These are phyloP conservation scores for Coemansia sp. DNA, from an alignment of 192 early-diverging fungal species.

Conservation along the genomic window DNA sequence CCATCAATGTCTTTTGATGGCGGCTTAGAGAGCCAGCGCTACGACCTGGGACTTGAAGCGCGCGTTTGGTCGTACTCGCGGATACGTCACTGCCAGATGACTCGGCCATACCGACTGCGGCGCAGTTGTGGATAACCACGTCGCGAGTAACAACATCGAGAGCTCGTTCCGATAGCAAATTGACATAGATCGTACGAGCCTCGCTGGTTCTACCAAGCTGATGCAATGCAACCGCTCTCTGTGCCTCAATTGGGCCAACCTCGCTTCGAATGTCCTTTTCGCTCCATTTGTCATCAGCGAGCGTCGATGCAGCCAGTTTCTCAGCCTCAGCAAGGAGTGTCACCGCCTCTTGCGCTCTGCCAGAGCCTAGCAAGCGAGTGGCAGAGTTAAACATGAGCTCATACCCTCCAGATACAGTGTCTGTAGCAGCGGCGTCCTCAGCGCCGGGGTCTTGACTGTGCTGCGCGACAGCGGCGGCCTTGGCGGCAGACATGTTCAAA, in stretches of 20 bases:
- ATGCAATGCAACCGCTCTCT: conserved; percentile 37
- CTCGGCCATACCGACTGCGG: background rate
- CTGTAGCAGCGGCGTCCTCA: background rate
- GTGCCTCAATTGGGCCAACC: conserved; percentile 38
- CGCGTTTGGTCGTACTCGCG: conserved; percentile 19
- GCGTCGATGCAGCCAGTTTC: conserved; percentile 16
- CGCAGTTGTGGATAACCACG: conserved; percentile 31
- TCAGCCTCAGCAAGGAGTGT: conserved; percentile 20
- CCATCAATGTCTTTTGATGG: conserved; percentile 34
- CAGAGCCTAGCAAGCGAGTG: conserved; percentile 31
- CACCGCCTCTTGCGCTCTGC: conserved; percentile 18
- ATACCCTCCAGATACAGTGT: conserved; percentile 7
- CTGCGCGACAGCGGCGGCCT: conserved; percentile 34
- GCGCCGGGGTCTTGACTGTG: background rate
- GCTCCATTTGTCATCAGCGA: conserved; percentile 22
- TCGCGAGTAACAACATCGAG: conserved; percentile 26
- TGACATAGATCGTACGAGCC: conserved; percentile 17
- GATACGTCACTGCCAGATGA: background rate
- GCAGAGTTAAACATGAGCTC: conserved; percentile 45
- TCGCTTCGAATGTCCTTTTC: conserved; percentile 36
- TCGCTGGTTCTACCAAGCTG: conserved; percentile 10
- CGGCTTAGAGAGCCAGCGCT: conserved; percentile 16
- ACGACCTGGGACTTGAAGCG: conserved; percentile 29
- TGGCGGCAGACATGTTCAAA: conserved; percentile 41
- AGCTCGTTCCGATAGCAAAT: conserved; percentile 7